Conservation (phyloP, 192 early-diverging fungal genomes). For the Gryganskiella cystojenkinii region DNA sequence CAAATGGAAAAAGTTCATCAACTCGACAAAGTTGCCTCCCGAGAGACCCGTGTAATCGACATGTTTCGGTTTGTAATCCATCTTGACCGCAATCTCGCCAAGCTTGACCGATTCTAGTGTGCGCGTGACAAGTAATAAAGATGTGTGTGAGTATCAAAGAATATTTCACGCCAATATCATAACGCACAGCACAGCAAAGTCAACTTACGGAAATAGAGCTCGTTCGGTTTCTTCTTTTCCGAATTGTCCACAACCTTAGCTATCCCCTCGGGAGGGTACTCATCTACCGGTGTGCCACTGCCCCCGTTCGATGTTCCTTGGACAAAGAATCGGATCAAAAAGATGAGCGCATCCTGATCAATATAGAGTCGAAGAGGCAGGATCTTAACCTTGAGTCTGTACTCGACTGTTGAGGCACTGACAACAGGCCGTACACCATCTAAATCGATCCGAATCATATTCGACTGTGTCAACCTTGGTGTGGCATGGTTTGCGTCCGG, state of each 20-base stretch:
- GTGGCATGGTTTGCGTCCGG: slow-evolving; percentile 58
- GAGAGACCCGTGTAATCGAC: slow-evolving; percentile 78
- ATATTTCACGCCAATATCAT: too few species aligned
- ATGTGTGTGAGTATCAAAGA: neutral
- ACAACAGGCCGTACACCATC: slow-evolving; percentile 67
- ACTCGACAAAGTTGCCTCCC: slow-evolving; percentile 80
- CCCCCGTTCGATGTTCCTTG: slow-evolving; percentile 33
- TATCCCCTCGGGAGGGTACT: slow-evolving; percentile 1
- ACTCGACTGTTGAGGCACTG: slow-evolving; percentile 64
- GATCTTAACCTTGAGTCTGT: slow-evolving; percentile 69
- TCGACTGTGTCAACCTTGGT: slow-evolving; percentile 69
- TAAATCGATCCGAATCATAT: slow-evolving; percentile 71
- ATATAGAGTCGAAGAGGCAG: slow-evolving; percentile 89
- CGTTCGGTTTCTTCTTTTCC: slow-evolving; percentile 42
- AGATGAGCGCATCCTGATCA: slow-evolving; percentile 93
- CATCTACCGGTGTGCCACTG: neutral
- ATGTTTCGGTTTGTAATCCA: slow-evolving; percentile 98
- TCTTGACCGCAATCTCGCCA: slow-evolving; percentile 79
- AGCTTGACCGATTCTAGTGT: slow-evolving; percentile 74
- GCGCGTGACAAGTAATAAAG: neutral
- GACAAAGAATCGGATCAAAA: slow-evolving; percentile 84
- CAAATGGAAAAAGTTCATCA: slow-evolving; percentile 94
- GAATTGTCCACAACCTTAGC: neutral
- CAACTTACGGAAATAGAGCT: slow-evolving; percentile 68
- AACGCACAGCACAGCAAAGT: neutral